phyloP scores from a whole-genome alignment of 176 grass and related monocot genomes.

The Zizania latifolia region DNA sequence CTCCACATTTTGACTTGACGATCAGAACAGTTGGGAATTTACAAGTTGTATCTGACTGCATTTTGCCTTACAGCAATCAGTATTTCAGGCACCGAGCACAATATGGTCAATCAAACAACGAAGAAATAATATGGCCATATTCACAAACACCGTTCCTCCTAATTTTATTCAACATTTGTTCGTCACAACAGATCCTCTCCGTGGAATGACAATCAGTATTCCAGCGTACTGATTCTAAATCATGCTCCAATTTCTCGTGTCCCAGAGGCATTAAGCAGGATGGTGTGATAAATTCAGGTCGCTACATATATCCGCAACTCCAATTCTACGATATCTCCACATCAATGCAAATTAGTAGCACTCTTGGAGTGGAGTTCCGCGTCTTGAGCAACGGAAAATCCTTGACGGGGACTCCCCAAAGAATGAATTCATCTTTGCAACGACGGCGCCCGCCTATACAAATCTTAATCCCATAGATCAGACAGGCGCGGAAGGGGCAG shows the following conservation, averaged over 20 bases:
- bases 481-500: not conserved
- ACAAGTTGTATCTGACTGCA: not conserved
- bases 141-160: not conserved
- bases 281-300: not conserved
- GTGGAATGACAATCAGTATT: not conserved
- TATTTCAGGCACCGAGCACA: not conserved
- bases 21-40: not conserved
- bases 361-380: not conserved
- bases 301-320: not conserved
- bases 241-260: not conserved
- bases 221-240: not conserved
- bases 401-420: not conserved
- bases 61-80: not conserved
- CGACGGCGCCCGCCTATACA: not conserved
- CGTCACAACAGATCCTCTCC: not conserved
- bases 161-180: conserved; percentile 5
- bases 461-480: not conserved
- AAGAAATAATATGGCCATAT: not conserved
- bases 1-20: not conserved
- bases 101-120: not conserved
- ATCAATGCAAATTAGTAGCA: not conserved
- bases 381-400: not conserved
- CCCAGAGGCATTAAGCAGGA: not conserved
- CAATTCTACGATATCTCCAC: not conserved
- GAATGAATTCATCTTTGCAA: not conserved